phyloP scores from a whole-genome alignment of 169 alveolate genomes.

The Babesia bovis region DNA sequence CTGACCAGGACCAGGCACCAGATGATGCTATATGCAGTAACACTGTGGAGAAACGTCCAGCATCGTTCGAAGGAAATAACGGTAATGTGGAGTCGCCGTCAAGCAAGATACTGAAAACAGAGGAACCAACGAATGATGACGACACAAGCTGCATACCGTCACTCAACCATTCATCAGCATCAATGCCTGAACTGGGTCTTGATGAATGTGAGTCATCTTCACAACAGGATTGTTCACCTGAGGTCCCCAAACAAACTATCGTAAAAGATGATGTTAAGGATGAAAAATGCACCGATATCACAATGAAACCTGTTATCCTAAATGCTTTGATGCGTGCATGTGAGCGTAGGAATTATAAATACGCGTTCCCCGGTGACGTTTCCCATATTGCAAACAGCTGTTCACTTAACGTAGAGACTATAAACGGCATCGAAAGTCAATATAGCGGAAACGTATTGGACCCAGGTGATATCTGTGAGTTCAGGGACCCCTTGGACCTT shows the following conservation, averaged over 20 bases:
- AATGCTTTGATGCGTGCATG: background rate
- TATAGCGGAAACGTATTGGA: conserved; percentile 47
- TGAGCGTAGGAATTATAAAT: conserved; percentile 5
- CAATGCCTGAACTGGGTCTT: background rate
- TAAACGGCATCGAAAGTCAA: conserved; percentile 28
- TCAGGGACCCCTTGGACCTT: conserved; percentile 63
- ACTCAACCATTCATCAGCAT: no score
- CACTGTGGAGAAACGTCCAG: background rate
- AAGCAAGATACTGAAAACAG: background rate
- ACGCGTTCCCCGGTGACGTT: conserved; percentile 2
- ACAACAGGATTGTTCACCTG: no score
- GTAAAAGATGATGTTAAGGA: background rate
- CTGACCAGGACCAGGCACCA: no score
- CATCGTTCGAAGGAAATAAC: background rate
- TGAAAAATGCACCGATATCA: conserved; percentile 6
- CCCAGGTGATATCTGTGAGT: conserved; percentile 66
- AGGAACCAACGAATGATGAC: background rate
- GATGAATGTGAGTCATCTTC: background rate
- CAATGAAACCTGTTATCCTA: conserved; percentile 14
- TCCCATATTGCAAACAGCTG: conserved; percentile 2
- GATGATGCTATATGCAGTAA: background rate
- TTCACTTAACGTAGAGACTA: conserved; percentile 31
- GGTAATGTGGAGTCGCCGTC: background rate
- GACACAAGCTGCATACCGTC: no score
- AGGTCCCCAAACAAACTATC: no score